A percentile compares a stretch with the other conserved stretches of the same genome.
Conservation (phyloP, 306 rosid species). For the Vigna angularis region DNA sequence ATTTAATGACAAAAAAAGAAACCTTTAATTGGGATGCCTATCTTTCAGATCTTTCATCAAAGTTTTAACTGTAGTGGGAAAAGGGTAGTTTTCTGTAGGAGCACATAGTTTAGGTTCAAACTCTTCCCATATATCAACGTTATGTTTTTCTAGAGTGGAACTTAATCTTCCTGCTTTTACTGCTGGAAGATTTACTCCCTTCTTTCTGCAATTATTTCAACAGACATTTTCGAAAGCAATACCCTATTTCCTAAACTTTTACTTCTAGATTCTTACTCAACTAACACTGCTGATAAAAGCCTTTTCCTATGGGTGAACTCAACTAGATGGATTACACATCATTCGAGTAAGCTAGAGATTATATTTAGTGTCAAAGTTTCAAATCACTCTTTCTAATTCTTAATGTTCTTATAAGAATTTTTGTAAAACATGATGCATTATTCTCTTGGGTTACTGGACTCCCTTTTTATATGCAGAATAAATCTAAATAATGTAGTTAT, state of each 20-base stretch:
- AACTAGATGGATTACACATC: too few relatives aligned
- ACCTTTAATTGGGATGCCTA: constrained; percentile 12
- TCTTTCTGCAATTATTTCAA: not conserved
- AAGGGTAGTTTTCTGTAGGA: constrained; percentile 16
- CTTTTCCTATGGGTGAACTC: too few relatives aligned
- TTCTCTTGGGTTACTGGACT: too few relatives aligned
- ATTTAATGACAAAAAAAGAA: constrained; percentile 11
- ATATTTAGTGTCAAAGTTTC: too few relatives aligned
- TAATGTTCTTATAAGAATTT: too few relatives aligned
- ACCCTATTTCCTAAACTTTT: not conserved
- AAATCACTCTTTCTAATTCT: too few relatives aligned
- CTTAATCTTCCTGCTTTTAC: constrained; percentile 3
- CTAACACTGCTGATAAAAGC: not conserved
- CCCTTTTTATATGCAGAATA: rapidly evolving
- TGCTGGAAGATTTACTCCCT: not conserved
- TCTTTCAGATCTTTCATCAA: constrained; percentile 28
- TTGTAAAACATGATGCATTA: too few relatives aligned
- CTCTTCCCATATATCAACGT: not conserved
- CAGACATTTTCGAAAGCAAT: not conserved
- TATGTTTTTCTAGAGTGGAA: constrained; percentile 21
- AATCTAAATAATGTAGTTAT: rapidly evolving
- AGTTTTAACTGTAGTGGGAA: constrained; percentile 26
- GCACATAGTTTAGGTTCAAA: not conserved
- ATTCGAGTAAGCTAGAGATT: too few relatives aligned
- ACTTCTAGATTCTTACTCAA: not conserved